Percentiles rank a stretch among this genome's conserved stretches.
Conservation (phyloP, 2,329 filamentous ascomycete genomes). For the Pseudogymnoascus sp. region DNA sequence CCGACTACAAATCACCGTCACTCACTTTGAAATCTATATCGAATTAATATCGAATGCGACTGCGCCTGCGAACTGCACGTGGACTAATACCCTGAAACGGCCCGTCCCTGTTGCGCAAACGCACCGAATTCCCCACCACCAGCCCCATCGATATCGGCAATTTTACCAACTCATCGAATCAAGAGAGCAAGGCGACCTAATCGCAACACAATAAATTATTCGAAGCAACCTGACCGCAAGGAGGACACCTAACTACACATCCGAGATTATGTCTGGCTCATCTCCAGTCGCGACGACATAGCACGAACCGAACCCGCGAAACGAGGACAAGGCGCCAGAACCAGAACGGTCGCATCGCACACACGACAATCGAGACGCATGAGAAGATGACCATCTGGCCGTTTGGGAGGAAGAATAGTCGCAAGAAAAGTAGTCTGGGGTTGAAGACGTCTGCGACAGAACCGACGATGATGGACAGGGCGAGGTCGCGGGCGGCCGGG, state of each 20-base stretch:
- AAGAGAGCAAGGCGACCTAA: not conserved
- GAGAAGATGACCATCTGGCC: conserved; percentile 72
- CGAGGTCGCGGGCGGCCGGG: conserved; percentile 22
- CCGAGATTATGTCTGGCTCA: conserved; percentile 5
- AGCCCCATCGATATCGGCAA: conserved; percentile 5
- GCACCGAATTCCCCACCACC: conserved; percentile 2
- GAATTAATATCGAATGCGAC: not conserved
- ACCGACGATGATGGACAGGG: conserved; percentile 32
- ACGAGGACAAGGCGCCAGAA: not conserved
- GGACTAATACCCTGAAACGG: not conserved
- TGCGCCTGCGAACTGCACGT: not conserved
- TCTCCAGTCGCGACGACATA: not conserved
- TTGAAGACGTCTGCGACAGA: conserved; percentile 49
- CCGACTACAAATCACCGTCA: not conserved
- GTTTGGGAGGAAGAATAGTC: conserved; percentile 68
- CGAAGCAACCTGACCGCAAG: not conserved
- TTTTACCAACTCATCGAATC: not conserved
- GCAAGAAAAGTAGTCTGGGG: conserved; percentile 50
- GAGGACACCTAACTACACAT: not conserved
- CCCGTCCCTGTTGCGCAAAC: conserved; percentile 5
- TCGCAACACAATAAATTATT: not conserved
- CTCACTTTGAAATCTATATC: not conserved
- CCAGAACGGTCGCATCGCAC: not conserved
- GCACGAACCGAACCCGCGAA: conserved; percentile 2
- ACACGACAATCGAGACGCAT: conserved; percentile 14